Conservation (phyloP, 2,329 filamentous ascomycete genomes). For the Sclerotinia sclerotiorum region DNA sequence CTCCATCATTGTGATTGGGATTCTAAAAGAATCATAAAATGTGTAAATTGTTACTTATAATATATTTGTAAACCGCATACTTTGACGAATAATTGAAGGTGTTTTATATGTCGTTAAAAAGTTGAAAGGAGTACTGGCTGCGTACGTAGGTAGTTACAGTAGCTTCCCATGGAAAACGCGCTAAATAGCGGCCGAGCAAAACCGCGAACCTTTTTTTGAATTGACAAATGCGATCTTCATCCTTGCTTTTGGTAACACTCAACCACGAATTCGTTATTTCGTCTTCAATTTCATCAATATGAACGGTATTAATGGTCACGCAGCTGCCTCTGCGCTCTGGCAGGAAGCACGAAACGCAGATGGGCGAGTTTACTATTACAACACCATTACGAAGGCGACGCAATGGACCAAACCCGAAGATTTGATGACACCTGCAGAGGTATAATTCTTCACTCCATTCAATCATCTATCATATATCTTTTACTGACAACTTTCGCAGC, state of each 20-base stretch:
- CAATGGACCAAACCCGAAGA: conserved; percentile 95
- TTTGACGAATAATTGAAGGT: not conserved
- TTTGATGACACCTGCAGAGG: conserved; percentile 80
- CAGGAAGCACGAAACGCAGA: conserved; percentile 78
- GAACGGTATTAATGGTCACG: conserved; percentile 40
- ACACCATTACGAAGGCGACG: conserved; percentile 78
- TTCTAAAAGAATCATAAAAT: conserved; percentile 5
- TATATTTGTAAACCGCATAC: conserved; percentile 7
- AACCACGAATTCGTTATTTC: conserved; percentile 19
- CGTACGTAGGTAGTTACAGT: not conserved
- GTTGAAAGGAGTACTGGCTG: not conserved
- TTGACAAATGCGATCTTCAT: conserved; percentile 18
- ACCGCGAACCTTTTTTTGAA: conserved; percentile 20
- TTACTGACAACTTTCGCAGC: conserved; percentile 49
- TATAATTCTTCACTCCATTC: conserved; percentile 43
- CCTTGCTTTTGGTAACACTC: conserved; percentile 1
- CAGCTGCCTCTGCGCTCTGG: conserved; percentile 59
- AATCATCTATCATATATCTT: conserved; percentile 28
- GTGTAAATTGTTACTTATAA: not conserved
- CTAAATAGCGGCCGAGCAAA: conserved; percentile 21
- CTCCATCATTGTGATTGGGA: conserved; percentile 33
- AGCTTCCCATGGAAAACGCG: conserved; percentile 9
- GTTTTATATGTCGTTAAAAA: conserved; percentile 1
- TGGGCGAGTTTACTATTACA: conserved; percentile 89
- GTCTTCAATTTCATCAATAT: conserved; percentile 22